Evolutionary conservation across 2,329 filamentous ascomycete species (phyloP).

Genomic region (Fusarium foetens): DNA sequence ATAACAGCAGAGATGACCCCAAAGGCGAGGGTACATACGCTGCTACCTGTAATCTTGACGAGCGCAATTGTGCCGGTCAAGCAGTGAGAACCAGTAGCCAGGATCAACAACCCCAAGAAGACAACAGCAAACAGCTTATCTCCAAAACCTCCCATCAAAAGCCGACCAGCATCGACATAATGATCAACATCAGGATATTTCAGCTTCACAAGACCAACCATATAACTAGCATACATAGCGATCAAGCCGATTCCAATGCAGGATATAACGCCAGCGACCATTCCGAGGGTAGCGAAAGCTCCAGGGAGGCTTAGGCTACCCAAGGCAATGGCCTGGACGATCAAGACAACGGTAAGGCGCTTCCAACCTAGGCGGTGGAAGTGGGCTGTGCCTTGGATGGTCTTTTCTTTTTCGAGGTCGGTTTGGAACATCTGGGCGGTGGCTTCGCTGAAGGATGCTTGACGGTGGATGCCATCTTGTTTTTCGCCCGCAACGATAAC

Average conservation of each 20-base stretch:
- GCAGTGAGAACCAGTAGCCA: conserved; percentile 77
- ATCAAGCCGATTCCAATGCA: conserved; percentile 55
- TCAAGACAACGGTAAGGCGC: conserved; percentile 61
- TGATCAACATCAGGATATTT: conserved; percentile 67
- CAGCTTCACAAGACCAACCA: conserved; percentile 60
- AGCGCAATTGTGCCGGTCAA: conserved; percentile 77
- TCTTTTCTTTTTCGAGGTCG: conserved; percentile 59
- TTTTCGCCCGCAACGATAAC: neutral
- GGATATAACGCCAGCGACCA: conserved; percentile 58
- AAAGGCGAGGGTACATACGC: conserved; percentile 57
- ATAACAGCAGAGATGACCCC: conserved; percentile 58
- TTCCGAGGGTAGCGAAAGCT: conserved; percentile 64
- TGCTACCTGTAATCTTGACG: conserved; percentile 69
- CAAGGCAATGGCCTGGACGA: conserved; percentile 66
- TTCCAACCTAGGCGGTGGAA: conserved; percentile 53
- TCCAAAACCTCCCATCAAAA: conserved; percentile 68
- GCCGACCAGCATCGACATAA: conserved; percentile 73
- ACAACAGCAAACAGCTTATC: conserved; percentile 66
- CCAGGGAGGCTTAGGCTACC: conserved; percentile 61
- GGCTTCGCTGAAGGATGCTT: neutral
- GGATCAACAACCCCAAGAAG: conserved; percentile 71
- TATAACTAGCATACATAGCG: conserved; percentile 59
- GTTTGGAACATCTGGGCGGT: neutral
- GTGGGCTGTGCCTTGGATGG: conserved; percentile 56
- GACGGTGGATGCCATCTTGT: neutral